Conservation (phyloP, 306 rosid genomes). For the Geum urbanum region DNA sequence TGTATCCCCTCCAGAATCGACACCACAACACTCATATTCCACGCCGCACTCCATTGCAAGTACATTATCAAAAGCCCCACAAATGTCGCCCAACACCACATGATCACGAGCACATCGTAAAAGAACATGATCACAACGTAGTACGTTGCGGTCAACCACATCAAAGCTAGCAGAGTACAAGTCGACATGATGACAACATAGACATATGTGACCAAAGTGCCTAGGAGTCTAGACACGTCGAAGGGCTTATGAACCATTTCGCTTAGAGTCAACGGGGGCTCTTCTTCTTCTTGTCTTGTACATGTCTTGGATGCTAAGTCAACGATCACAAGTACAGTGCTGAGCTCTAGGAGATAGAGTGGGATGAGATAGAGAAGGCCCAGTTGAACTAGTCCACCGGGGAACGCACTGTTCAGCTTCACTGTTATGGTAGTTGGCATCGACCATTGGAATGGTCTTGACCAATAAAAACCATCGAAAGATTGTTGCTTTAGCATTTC, state of each 20-base stretch:
- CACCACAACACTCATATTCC: slow-evolving; percentile 55
- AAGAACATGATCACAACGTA: background rate
- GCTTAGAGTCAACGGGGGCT: slow-evolving; percentile 1
- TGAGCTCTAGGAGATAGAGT: slow-evolving; percentile 13
- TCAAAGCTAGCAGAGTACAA: slow-evolving; percentile 2
- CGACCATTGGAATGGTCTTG: background rate
- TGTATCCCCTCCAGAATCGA: slow-evolving; percentile 39
- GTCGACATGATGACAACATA: slow-evolving; percentile 1
- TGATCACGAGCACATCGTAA: background rate
- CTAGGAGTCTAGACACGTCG: background rate
- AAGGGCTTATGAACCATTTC: slow-evolving; percentile 15
- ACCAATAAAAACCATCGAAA: background rate
- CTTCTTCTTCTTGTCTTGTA: slow-evolving; percentile 2
- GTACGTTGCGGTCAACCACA: background rate
- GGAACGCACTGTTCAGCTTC: background rate
- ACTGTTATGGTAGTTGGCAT: background rate
- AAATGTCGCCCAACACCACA: slow-evolving; percentile 17
- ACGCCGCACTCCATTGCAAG: slow-evolving; percentile 44
- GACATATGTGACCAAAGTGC: slow-evolving; percentile 13
- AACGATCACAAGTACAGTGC: background rate
- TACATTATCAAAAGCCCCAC: slow-evolving; percentile 24
- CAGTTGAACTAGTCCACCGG: background rate
- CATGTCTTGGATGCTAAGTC: slow-evolving; percentile 10
- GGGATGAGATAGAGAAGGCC: slow-evolving; percentile 14
- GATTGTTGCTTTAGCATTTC: background rate